Conservation (phyloP, 345 rosid species). For the Rhizophora mangle region DNA sequence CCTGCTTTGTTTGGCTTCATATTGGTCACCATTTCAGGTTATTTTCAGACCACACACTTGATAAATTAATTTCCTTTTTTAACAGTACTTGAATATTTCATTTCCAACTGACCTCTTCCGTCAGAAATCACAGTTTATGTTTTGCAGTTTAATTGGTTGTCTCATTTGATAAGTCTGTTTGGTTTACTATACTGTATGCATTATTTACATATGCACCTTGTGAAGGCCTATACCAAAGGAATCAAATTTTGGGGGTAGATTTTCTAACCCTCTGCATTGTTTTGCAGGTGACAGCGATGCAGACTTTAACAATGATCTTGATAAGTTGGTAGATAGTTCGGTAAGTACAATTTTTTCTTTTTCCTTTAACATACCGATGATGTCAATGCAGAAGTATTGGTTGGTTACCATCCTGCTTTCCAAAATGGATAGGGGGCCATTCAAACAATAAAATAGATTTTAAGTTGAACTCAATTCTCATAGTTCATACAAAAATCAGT, state of each 20-base stretch:
- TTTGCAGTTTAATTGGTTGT: too few relatives aligned
- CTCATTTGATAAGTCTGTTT: background rate
- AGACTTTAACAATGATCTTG: slow-evolving; percentile 46
- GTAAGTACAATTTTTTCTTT: slow-evolving; percentile 32
- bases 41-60: too few relatives aligned
- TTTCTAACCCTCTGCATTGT: slow-evolving; percentile 5
- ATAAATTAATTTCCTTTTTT: too few relatives aligned
- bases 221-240: background rate
- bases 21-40: too few relatives aligned
- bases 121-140: too few relatives aligned
- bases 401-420: background rate
- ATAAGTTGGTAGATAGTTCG: slow-evolving; percentile 45
- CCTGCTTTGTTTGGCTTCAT: too few relatives aligned
- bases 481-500: too few relatives aligned
- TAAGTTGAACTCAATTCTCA: background rate
- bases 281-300: slow-evolving; percentile 46
- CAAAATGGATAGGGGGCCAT: background rate
- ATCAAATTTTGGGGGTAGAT: background rate
- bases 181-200: background rate
- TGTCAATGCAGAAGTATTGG: background rate
- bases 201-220: too few relatives aligned
- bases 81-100: too few relatives aligned
- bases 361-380: background rate
- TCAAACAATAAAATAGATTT: background rate
- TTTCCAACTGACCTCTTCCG: too few relatives aligned